phyloP scores from a whole-genome alignment of 1,284 basidiomycete species.

The Naganishia sp. region DNA sequence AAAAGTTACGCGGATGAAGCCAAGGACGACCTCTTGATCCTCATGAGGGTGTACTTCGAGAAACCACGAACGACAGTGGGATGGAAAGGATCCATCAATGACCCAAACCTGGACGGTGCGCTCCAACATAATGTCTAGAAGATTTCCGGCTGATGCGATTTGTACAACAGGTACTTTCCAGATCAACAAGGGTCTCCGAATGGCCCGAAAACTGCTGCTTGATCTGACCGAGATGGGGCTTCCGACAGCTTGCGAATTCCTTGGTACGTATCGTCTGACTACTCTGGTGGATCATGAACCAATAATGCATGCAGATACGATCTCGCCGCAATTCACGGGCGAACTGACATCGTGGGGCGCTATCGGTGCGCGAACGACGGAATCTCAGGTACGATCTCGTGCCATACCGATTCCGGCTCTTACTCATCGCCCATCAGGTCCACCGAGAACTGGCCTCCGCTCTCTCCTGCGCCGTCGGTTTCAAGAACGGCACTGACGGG shows the following conservation, averaged over 20 bases:
- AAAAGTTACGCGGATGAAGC: slow-evolving; percentile 76
- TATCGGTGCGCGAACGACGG: slow-evolving; percentile 93
- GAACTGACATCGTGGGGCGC: slow-evolving; percentile 97
- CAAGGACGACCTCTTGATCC: slow-evolving; percentile 84
- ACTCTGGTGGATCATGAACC: no score
- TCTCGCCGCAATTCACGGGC: slow-evolving; percentile 85
- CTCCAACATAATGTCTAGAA: neutral
- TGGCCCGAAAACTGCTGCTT: slow-evolving; percentile 82
- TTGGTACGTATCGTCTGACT: slow-evolving; percentile 58
- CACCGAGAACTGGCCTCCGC: slow-evolving; percentile 65
- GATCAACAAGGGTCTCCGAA: slow-evolving; percentile 81
- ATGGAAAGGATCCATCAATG: slow-evolving; percentile 64
- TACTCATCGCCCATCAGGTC: slow-evolving; percentile 53
- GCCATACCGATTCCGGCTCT: neutral
- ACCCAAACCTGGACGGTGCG: slow-evolving; percentile 41
- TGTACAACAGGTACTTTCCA: slow-evolving; percentile 83
- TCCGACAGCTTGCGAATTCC: slow-evolving; percentile 90
- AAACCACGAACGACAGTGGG: slow-evolving; percentile 86
- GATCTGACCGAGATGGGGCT: slow-evolving; percentile 85
- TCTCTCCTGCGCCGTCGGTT: slow-evolving; percentile 61
- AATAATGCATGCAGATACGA: slow-evolving; percentile 61
- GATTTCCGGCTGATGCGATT: slow-evolving; percentile 65
- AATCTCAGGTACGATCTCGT: slow-evolving; percentile 66
- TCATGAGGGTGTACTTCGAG: slow-evolving; percentile 97
- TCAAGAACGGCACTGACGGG: slow-evolving; percentile 99